Evolutionary conservation across 2,329 filamentous ascomycete genomes (phyloP), one percentile per base, ranked within the genome.

Genomic region (Fusarium citri): DNA sequence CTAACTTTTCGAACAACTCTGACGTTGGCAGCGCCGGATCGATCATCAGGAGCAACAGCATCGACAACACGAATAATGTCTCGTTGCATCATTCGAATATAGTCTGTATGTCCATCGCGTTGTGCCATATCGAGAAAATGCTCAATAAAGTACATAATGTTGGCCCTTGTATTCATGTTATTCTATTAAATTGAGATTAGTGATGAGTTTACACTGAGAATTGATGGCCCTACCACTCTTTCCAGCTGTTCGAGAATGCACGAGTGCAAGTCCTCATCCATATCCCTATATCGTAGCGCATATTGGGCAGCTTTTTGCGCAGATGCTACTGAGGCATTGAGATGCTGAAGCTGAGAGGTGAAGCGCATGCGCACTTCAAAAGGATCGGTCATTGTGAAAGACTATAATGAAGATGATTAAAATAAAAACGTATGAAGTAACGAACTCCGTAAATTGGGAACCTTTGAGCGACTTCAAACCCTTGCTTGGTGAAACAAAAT

Each of bases 81-180:
- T 48, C 94, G 87, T 80, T 97, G 93, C 82, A 99, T 93, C 94
- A 98, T 98, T 54, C 92, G 89, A 28, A 98, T 90, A 77, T 97
- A 99, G 68, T 93, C 91, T 55, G 87, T 82, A 73, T 96, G 90
- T 68, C 89, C 88, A 71, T 94, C 92, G 71, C 90, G 92, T 68
- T 89, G 87, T 23, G 94, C 92, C 81, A 94, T 86, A 78, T 98
- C 95, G 78, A 97, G 92, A 72, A 99, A 93, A 73, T 95, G 92
- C 77, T 98, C 95, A 77, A 99, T 92, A 81, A 99, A 99, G 82
- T 97, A 99, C 92, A 99, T 97, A 79, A 99, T 98, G 79, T 99
- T 99, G 63, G 96, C 97, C 65, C 95, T 88, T 54, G 91, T 97
- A 81, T 99, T 99, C 92, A 99, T 97, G 72, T 93, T 95, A 72